Conservation (phyloP, 768 basidiomycete species). For the Boletales sp. region DNA sequence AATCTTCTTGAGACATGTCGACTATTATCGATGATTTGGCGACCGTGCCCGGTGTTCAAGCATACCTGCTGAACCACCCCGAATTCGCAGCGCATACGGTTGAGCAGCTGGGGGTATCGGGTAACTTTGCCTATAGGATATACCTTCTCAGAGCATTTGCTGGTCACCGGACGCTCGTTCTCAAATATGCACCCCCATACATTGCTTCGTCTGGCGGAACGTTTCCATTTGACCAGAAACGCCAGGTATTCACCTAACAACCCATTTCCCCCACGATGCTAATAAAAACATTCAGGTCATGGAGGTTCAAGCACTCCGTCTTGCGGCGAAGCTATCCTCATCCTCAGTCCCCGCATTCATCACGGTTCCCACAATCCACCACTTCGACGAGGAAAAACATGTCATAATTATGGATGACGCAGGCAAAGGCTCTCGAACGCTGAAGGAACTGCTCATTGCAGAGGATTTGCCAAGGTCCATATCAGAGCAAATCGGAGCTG, state of each 20-base stretch:
- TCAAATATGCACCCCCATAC: conserved; percentile 57
- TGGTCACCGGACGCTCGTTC: conserved; percentile 45
- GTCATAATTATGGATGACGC: conserved; percentile 64
- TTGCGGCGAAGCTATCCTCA: conserved; percentile 34
- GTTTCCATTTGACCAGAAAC: conserved; percentile 38
- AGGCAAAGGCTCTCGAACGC: conserved; percentile 35
- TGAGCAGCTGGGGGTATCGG: conserved; percentile 46
- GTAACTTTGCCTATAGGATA: conserved; percentile 61
- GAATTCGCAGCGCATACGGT: conserved; percentile 41
- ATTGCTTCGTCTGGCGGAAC: conserved; percentile 22
- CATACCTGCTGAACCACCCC: conserved; percentile 46
- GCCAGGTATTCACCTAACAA: conserved; percentile 45
- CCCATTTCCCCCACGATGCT: conserved; percentile 3
- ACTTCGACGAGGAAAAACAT: conserved; percentile 46
- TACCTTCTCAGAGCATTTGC: conserved; percentile 37
- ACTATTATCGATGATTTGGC: conserved; percentile 21
- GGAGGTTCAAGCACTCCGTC: conserved; percentile 49
- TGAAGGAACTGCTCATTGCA: conserved; percentile 41
- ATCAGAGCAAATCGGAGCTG: conserved; percentile 45
- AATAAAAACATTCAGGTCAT: conserved; percentile 30
- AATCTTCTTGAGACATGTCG: conserved; percentile 13
- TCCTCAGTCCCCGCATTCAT: conserved; percentile 35
- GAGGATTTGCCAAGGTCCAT: conserved; percentile 27
- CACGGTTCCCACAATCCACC: conserved; percentile 46
- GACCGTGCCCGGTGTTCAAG: conserved; percentile 29